Conservation (phyloP, 768 basidiomycete genomes). For the Lactifluus hygrophoroides region DNA sequence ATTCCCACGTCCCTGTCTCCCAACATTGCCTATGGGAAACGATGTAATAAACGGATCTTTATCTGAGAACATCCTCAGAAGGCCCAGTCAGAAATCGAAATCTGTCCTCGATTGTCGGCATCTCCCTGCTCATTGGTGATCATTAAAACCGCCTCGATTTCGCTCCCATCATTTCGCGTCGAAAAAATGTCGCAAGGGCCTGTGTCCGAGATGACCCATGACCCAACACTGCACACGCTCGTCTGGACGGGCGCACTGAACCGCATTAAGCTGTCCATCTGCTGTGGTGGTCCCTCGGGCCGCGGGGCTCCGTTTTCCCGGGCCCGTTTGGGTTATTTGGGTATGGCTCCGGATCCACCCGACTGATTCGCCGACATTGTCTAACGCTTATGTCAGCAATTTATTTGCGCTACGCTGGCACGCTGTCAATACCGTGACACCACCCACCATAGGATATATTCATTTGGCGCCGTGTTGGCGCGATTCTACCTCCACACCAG, state of each 20-base stretch:
- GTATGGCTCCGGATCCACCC: constrained; percentile 4
- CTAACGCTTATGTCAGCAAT: constrained; percentile 7
- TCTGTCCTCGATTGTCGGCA: not conserved
- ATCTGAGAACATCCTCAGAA: not conserved
- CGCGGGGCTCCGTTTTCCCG: constrained; percentile 3
- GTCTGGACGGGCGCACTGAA: not conserved
- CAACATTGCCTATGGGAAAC: no score
- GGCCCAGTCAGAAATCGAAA: not conserved
- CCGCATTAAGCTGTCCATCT: no score
- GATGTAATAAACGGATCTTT: not conserved
- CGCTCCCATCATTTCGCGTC: not conserved
- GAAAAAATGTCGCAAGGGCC: not conserved
- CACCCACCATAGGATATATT: not conserved
- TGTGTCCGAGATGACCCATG: not conserved
- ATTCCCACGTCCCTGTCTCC: not conserved
- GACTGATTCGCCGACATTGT: not conserved
- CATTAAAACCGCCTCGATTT: not conserved
- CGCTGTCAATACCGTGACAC: not conserved
- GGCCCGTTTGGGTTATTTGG: constrained; percentile 2
- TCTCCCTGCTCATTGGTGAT: not conserved
- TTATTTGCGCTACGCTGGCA: not conserved
- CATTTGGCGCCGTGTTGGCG: not conserved
- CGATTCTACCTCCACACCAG: not conserved
- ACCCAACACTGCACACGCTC: not conserved
- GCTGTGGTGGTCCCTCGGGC: not conserved